Evolutionary conservation across 306 rosid species (phyloP), one percentile per base, ranked within the genome.

Genomic region (Ceratonia siliqua): DNA sequence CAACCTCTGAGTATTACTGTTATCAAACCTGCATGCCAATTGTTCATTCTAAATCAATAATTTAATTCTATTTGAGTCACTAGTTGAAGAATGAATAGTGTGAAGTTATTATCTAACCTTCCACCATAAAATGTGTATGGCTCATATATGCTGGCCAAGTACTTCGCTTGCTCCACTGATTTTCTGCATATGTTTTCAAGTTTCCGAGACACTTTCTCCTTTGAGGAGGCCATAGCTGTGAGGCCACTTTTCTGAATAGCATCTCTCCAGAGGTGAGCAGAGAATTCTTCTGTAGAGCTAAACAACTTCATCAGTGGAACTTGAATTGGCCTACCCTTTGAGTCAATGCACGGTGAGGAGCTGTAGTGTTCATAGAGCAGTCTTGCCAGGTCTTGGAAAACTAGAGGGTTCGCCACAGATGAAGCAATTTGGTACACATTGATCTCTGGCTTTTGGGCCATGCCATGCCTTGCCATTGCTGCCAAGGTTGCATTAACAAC

Each of bases 121-220:
- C 99, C 98, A 81, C 90, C 89, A 79, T 88, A 93, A 78, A 93
- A 93, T 76, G 98, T 85, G 76, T 93, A 93, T 6, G 98, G 97
- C 76, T 91, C 87, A 68, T 93, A 93, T 66, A 93, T 86, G 56
- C 79, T 88, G 75, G 97, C 99, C 85, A 94, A 83, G 81, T 92
- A 80, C 86, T 90, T 94, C 3, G 96, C 92, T 86, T 88, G 96
- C 82, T 94, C 96, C 21, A 91, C 97, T 18, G 96, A 82, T 84
- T 52, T 87, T 82, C 50, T 78, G 84, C 70, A 78, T 70, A 2
- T n/a, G n/a, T n/a, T n/a, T n/a, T n/a, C n/a, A n/a, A n/a, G n/a
- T n/a, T n/a, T n/a, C n/a, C n/a, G n/a, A n/a, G n/a, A n/a, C n/a
- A n/a, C n/a, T n/a, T n/a, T n/a, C n/a, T n/a, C n/a, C n/a, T n/a